phyloP scores from a whole-genome alignment of 495 filamentous ascomycete species.

The Parmelia sp. region DNA sequence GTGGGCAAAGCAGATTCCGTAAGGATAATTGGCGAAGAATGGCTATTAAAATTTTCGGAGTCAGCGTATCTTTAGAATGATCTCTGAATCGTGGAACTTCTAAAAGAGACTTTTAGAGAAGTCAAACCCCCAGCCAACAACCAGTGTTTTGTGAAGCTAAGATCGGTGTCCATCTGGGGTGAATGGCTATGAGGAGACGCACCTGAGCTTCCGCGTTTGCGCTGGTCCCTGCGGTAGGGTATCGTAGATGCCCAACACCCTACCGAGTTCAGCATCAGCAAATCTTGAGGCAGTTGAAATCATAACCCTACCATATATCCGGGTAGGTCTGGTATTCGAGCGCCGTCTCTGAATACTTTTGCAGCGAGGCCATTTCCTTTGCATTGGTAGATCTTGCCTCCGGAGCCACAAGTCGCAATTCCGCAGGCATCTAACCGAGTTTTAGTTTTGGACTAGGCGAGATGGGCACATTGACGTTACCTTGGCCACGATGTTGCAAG shows the following conservation, averaged over 20 bases:
- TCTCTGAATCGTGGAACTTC: background rate
- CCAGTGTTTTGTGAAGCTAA: background rate
- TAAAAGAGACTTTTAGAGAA: too few species aligned
- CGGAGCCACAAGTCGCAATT: constrained; percentile 61
- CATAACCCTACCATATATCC: constrained; percentile 29
- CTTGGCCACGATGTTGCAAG: constrained; percentile 67
- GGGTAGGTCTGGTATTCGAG: constrained; percentile 56
- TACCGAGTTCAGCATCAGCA: constrained; percentile 33
- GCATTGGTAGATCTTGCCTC: constrained; percentile 79
- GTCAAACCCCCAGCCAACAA: too few species aligned
- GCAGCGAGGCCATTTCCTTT: constrained; percentile 91
- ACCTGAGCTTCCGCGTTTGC: constrained; percentile 63
- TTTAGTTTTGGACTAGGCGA: background rate
- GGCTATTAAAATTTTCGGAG: constrained; percentile 43
- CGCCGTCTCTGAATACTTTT: constrained; percentile 72
- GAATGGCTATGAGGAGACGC: constrained; percentile 59
- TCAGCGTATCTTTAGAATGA: background rate
- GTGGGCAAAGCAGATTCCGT: constrained; percentile 61
- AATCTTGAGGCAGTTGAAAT: background rate
- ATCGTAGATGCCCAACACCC: constrained; percentile 75
- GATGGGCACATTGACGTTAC: constrained; percentile 30
- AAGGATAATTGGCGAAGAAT: constrained; percentile 91
- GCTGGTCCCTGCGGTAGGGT: constrained; percentile 84
- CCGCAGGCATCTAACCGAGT: constrained; percentile 57
- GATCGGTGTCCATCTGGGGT: constrained; percentile 28